A percentile compares a stretch with the other conserved stretches of the same genome.
Evolutionary conservation across 2,329 filamentous ascomycete species (phyloP).

Genomic region (Trichoderma sp.): DNA sequence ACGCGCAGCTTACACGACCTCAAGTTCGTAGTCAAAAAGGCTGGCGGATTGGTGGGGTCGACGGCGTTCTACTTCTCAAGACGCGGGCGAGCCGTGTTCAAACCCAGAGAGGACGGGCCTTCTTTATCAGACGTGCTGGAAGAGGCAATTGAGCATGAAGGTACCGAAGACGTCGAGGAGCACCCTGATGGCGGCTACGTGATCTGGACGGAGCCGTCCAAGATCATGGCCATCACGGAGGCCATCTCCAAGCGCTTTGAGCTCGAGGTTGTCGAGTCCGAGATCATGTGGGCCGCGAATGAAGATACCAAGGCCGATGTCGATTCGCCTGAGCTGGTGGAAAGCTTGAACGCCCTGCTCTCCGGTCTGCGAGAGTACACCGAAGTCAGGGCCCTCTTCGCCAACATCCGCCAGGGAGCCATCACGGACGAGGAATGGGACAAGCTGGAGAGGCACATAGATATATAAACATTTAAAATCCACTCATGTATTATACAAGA

Average conservation of each 20-base stretch:
- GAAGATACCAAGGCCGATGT: conserved; percentile 72
- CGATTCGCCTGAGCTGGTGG: conserved; percentile 57
- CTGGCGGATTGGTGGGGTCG: conserved; percentile 69
- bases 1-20: conserved; percentile 73
- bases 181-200: conserved; percentile 71
- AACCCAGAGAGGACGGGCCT: conserved; percentile 50
- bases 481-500: conserved; percentile 26
- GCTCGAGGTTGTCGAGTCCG: conserved; percentile 70
- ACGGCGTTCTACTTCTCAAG: conserved; percentile 85
- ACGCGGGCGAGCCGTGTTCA: conserved; percentile 73
- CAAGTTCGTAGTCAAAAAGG: conserved; percentile 68
- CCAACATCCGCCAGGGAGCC: conserved; percentile 62
- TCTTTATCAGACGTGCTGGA: conserved; percentile 75
- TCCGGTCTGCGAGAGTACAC: conserved; percentile 65
- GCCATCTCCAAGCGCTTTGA: conserved; percentile 63
- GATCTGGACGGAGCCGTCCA: conserved; percentile 50
- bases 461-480: conserved; percentile 42
- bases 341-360: conserved; percentile 62
- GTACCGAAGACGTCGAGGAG: conserved; percentile 71
- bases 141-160: conserved; percentile 77
- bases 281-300: conserved; percentile 85
- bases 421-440: conserved; percentile 58
- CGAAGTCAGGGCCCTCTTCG: conserved; percentile 77
- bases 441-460: conserved; percentile 55
- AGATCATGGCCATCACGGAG: conserved; percentile 40